A percentile compares a stretch with the other conserved stretches of the same genome.
phyloP scores from a whole-genome alignment of 805 yeast species.

The Starmerella bombicola region DNA sequence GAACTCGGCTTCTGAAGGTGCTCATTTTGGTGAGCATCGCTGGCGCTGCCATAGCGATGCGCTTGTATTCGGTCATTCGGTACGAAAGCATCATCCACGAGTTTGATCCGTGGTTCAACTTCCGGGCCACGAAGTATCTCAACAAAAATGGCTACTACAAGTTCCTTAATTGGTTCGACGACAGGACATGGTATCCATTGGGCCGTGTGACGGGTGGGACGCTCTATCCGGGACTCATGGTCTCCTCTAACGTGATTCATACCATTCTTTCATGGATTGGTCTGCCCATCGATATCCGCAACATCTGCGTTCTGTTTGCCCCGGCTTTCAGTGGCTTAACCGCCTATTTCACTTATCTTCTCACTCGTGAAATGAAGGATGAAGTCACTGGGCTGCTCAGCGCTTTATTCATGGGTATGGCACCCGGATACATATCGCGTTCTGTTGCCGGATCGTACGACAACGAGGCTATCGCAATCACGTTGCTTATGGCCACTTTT shows the following conservation, averaged over 20 bases:
- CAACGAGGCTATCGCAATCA: constrained; percentile 97
- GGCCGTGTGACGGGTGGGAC: constrained; percentile 99
- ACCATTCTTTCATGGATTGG: constrained; percentile 50
- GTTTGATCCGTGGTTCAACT: constrained; percentile 58
- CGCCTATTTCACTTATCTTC: constrained; percentile 74
- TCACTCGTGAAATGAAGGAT: constrained; percentile 84
- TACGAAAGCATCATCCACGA: constrained; percentile 96
- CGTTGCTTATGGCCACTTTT: constrained; percentile 87
- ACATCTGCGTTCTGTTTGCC: constrained; percentile 88
- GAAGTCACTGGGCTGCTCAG: constrained; percentile 80
- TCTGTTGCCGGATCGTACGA: constrained; percentile 98
- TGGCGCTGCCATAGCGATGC: constrained; percentile 82
- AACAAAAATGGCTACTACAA: constrained; percentile 75
- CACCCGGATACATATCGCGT: constrained; percentile 96
- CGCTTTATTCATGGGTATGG: constrained; percentile 91
- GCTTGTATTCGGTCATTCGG: constrained; percentile 90
- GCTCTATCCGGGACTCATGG: constrained; percentile 95
- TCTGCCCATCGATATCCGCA: constrained; percentile 85
- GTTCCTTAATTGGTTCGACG: constrained; percentile 96
- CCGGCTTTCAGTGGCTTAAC: constrained; percentile 94
- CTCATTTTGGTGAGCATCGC: constrained; percentile 65
- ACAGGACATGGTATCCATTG: constrained; percentile 96
- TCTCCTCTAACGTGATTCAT: constrained; percentile 86
- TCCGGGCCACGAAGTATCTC: constrained; percentile 86
- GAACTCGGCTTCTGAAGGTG: constrained; percentile 39